Conservation (phyloP, 1,139 yeast genomes). For the Suhomyces coccinellae region DNA sequence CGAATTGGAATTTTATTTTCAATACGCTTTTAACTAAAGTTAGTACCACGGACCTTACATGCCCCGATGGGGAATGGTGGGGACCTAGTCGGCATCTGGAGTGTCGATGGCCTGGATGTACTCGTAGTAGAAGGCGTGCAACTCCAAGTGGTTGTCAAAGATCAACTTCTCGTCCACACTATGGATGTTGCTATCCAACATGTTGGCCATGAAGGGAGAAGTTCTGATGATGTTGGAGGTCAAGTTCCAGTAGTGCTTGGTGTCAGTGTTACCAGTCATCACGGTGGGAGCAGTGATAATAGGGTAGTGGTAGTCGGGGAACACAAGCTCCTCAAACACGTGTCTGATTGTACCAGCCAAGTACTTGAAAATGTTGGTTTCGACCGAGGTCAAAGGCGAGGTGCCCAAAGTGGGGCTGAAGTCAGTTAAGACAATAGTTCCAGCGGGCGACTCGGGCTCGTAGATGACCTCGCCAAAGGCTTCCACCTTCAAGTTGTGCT, state of each 20-base stretch:
- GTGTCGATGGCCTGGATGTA: slow-evolving; percentile 28
- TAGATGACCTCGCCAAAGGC: slow-evolving; percentile 22
- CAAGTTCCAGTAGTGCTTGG: slow-evolving; percentile 73
- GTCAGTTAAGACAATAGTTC: slow-evolving; percentile 25
- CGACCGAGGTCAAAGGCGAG: slow-evolving; percentile 40
- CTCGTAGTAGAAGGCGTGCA: slow-evolving; percentile 44
- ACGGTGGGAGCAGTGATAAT: slow-evolving; percentile 63
- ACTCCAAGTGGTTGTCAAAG: slow-evolving; percentile 42
- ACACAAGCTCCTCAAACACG: slow-evolving; percentile 43
- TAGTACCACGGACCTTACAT: no score
- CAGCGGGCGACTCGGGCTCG: slow-evolving; percentile 21
- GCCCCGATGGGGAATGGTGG: no score
- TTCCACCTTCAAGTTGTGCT: slow-evolving; percentile 18
- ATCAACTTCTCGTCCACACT: slow-evolving; percentile 43
- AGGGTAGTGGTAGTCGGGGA: slow-evolving; percentile 36
- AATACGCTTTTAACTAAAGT: no score
- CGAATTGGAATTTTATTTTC: no score
- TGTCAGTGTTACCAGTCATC: slow-evolving; percentile 84
- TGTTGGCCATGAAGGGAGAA: slow-evolving; percentile 40
- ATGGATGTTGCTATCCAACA: slow-evolving; percentile 31
- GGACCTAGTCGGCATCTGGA: slow-evolving; percentile 14
- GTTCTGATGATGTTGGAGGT: slow-evolving; percentile 74
- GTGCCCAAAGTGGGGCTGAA: slow-evolving; percentile 25
- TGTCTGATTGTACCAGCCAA: slow-evolving; percentile 47
- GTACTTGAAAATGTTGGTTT: slow-evolving; percentile 42